Base-by-base conservation (phyloP, 2,329 filamentous ascomycete species). In the Pochonia chlamydosporia region DNA sequence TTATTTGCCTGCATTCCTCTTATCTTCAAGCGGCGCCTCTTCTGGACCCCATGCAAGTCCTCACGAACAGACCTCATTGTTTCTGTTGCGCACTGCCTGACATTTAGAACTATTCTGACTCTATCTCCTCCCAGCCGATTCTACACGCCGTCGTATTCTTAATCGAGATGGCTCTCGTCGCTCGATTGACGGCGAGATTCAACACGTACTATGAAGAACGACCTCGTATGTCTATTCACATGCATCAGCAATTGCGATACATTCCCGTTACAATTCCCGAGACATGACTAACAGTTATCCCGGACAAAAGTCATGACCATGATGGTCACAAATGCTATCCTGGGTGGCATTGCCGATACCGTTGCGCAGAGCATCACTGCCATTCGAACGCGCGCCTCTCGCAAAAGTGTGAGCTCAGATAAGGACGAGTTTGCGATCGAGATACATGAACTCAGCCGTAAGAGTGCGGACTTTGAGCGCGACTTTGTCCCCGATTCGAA, bases 281-380 rank as follows among this genome's bases (percentile, higher is more conserved):
- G 33, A 18, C 21, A 35, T 40, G 36, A 25, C 44, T 49, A 43
- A 44, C 25, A n/a, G 28, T 18, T n/a, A 3, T 21, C 13, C 30
- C 10, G 23, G 13, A 14, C 49, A 31, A 44, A 63, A 87, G 88
- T 99, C 36, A 81, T 99, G 60, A 99, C 93, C 52, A 99, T 95
- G 69, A 99, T 99, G 92, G 89, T 96, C 63, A 96, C 92, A 65
- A 99, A 99, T 72, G 88, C 93, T 56, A 85, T 97, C 48, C 82
- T 99, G 49, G 90, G 89, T 71, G 93, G 93, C 58, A 85, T 99
- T 57, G 93, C 93, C 67, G 93, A 99, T 68, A 97, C 93, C 28
- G 89, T 95, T 41, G 93, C 93, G 49, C 93, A 99, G 68, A 84
- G 87, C 49, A 87, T 99, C 63, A 95, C 93, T 3, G 82, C 90